phyloP scores from a whole-genome alignment of 352 stramenopile species.

The Phytophthora pini region DNA sequence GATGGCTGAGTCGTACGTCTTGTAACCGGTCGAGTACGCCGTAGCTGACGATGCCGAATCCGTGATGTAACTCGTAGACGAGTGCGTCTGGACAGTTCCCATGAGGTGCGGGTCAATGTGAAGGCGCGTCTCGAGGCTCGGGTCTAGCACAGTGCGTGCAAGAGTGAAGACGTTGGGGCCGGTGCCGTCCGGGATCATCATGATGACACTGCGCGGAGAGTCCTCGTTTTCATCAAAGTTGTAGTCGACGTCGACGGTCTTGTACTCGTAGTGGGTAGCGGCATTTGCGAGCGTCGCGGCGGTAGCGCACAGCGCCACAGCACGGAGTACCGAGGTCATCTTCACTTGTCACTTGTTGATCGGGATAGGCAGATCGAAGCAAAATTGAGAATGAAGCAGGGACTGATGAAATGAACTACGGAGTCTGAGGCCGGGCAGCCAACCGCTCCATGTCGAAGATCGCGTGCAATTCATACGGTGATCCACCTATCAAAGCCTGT shows the following conservation, averaged over 20 bases:
- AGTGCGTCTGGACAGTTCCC: slow-evolving; percentile 69
- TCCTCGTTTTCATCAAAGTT: slow-evolving; percentile 56
- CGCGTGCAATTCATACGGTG: slow-evolving; percentile 8
- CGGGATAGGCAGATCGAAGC: slow-evolving; percentile 2
- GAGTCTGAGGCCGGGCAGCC: slow-evolving; percentile 3
- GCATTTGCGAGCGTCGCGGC: slow-evolving; percentile 35
- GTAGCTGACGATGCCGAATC: slow-evolving; percentile 64
- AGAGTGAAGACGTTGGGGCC: slow-evolving; percentile 71
- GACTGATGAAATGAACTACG: slow-evolving; percentile 1
- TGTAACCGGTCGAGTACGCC: slow-evolving; percentile 67
- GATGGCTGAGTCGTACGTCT: slow-evolving; percentile 70
- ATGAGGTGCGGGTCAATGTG: slow-evolving; percentile 67
- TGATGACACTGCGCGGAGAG: slow-evolving; percentile 60
- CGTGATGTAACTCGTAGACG: slow-evolving; percentile 72
- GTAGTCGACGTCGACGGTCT: slow-evolving; percentile 71
- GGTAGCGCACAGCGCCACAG: slow-evolving; percentile 16
- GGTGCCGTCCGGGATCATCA: slow-evolving; percentile 81
- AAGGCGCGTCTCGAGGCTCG: slow-evolving; percentile 55
- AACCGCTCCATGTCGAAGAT: slow-evolving; percentile 8
- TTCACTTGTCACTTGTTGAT: neutral
- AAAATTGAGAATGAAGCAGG: slow-evolving; percentile 11
- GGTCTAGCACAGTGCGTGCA: slow-evolving; percentile 62
- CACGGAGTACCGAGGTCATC: slow-evolving; percentile 6
- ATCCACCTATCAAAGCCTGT: slow-evolving; percentile 16
- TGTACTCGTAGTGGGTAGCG: slow-evolving; percentile 59